These are phyloP conservation scores for Ogataea ramenticola DNA, from an alignment of 805 yeast species.

Conservation along the genomic window DNA sequence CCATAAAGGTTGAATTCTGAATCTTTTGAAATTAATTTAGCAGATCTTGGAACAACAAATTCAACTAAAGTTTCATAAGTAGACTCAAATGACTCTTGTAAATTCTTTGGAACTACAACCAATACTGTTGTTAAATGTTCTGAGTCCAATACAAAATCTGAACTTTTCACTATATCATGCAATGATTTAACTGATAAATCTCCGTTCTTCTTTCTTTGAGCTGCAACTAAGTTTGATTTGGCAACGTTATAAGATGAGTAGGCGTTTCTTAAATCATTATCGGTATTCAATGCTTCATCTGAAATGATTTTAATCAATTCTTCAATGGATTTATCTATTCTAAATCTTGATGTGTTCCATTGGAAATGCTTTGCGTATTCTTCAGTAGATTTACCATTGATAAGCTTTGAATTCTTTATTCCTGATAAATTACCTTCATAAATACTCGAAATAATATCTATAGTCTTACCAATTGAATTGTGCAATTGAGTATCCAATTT, in stretches of 20 bases:
- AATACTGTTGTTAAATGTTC: slow-evolving; percentile 84
- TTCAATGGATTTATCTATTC: slow-evolving; percentile 75
- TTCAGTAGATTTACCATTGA: slow-evolving; percentile 42
- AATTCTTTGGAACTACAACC: slow-evolving; percentile 75
- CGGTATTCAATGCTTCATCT: slow-evolving; percentile 74
- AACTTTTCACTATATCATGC: slow-evolving; percentile 79
- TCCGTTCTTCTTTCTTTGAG: slow-evolving; percentile 90
- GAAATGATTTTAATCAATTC: slow-evolving; percentile 66
- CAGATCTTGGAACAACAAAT: slow-evolving; percentile 91
- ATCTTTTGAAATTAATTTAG: slow-evolving; percentile 63
- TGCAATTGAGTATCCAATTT: slow-evolving; percentile 78
- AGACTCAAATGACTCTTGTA: slow-evolving; percentile 52
- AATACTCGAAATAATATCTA: slow-evolving; percentile 59
- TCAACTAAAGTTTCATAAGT: slow-evolving; percentile 69
- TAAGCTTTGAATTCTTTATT: slow-evolving; percentile 23
- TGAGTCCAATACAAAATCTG: slow-evolving; percentile 76
- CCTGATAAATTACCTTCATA: slow-evolving; percentile 24
- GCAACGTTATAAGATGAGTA: slow-evolving; percentile 73
- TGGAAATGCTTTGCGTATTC: slow-evolving; percentile 67
- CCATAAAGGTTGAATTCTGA: slow-evolving; percentile 65
- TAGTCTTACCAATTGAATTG: slow-evolving; percentile 60
- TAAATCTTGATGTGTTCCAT: slow-evolving; percentile 85
- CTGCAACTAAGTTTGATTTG: slow-evolving; percentile 74
- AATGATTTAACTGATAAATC: slow-evolving; percentile 86
- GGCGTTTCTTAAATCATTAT: slow-evolving; percentile 75